Evolutionary conservation across 371 early-diverging fungal genomes (phyloP).

Genomic region (Batkoa obscura): DNA sequence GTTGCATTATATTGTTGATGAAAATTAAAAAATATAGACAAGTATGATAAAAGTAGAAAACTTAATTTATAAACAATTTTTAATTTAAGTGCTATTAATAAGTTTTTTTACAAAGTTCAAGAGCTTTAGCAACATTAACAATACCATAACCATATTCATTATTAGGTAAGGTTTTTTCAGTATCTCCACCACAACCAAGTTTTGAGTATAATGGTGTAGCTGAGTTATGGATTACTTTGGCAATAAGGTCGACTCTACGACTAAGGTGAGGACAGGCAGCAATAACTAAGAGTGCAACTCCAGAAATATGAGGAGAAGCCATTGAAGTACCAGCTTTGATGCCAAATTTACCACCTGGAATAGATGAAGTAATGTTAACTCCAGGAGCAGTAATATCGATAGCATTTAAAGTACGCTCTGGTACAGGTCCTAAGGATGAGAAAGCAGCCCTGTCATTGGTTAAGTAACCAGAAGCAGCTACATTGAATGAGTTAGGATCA

Average conservation of each 20-base stretch:
- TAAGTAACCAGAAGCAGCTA: not conserved
- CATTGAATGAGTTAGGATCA: not conserved
- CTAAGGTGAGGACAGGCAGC: not conserved
- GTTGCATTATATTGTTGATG: too few species aligned
- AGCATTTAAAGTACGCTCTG: not conserved
- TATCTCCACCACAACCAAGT: conserved; percentile 1
- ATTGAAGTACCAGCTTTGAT: conserved; percentile 30
- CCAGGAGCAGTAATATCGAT: conserved; percentile 12
- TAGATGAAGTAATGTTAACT: conserved; percentile 14
- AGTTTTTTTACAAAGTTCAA: conserved; percentile 12
- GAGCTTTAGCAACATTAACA: not conserved
- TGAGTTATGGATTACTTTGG: not conserved
- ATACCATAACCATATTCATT: conserved; percentile 6
- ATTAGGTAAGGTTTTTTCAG: not conserved
- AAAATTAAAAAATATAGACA: too few species aligned
- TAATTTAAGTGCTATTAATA: too few species aligned
- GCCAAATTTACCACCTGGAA: conserved; percentile 3
- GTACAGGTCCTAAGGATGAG: not conserved
- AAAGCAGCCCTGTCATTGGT: not conserved
- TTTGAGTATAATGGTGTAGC: not conserved
- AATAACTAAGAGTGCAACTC: conserved; percentile 23
- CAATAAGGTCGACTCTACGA: not conserved
- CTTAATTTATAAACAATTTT: too few species aligned
- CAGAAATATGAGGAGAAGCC: conserved; percentile 66
- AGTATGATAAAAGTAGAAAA: too few species aligned